phyloP scores from a whole-genome alignment of 2,329 filamentous ascomycete genomes.

The Phialocephala sp. region DNA sequence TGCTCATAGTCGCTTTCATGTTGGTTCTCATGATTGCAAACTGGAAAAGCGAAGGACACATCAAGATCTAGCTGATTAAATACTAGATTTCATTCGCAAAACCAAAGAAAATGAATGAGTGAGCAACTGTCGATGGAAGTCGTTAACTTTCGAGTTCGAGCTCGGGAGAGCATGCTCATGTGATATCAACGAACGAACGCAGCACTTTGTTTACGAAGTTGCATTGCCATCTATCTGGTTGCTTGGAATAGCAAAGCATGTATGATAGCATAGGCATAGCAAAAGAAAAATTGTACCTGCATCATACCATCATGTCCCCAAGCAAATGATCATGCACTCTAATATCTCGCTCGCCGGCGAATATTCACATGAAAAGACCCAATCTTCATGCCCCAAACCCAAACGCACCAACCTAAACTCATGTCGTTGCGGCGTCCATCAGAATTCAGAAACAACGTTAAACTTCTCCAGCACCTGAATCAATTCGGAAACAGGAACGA shows the following conservation, averaged over 20 bases:
- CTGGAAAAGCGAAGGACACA: too few relatives aligned
- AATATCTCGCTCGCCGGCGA: background rate
- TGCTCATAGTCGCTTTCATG: too few relatives aligned
- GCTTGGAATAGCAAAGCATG: background rate
- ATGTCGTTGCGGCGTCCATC: background rate
- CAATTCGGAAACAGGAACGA: slow-evolving; percentile 11
- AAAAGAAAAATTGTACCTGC: background rate
- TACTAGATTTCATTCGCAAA: too few relatives aligned
- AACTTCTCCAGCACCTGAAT: background rate
- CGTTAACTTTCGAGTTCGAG: too few relatives aligned
- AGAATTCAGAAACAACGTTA: background rate
- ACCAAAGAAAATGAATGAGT: too few relatives aligned
- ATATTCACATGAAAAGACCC: background rate
- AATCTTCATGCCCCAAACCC: background rate
- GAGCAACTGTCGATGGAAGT: too few relatives aligned
- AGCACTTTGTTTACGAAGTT: background rate
- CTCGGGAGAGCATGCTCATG: too few relatives aligned
- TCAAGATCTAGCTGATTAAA: too few relatives aligned
- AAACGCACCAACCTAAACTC: background rate
- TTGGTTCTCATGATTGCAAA: too few relatives aligned
- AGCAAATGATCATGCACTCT: background rate
- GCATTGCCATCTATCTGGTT: background rate
- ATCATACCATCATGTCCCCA: background rate
- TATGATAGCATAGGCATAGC: background rate
- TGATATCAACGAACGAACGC: too few relatives aligned